Base-by-base conservation (phyloP, 2,329 filamentous ascomycete species). In the Cordyceps militaris region DNA sequence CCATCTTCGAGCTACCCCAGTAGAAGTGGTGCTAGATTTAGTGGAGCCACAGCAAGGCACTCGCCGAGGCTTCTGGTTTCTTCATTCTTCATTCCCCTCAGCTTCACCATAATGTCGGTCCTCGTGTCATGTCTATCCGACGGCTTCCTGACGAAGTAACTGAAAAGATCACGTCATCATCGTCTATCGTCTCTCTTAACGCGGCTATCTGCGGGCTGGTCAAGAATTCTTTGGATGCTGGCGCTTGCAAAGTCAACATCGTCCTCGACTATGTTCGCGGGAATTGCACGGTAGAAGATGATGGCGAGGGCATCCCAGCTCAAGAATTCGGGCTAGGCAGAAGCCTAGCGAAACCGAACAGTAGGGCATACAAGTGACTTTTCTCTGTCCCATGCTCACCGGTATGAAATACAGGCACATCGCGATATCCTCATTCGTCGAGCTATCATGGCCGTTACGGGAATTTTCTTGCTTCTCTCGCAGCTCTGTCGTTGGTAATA, bases 211-310 rank as follows among this genome's bases (percentile, higher is more conserved):
- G 84, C 57, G 89, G 88, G 47, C 79, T 97, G 10, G 65, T 95
- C 26, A 84, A 87, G 69, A 99, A 99, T 69, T 84, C 91, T 0
- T 77, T 99, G 13, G 94, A 99, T 74, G 90, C 91, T 4, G 74
- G 76, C 47, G 86, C 92, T 16, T 79, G 77, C 34, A 87, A 79
- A 57, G 73, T 97, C 61, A 82, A 82, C 55, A 76, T 96, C 56
- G 80, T 79, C 1, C 76, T 96, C 23, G 88, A 97, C 71, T 91
- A 90, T 67, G 70, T 73, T 55, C 84, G 86, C 24, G 93, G 91
- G 5, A 84, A 81, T 63, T 96, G 92, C 70, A 78, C 79, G 0
- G 81, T 97, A 5, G 88, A 96, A 66, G 94, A 99, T 68, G 81
- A 97, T 71, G 94, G 94, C 1, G 58, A 76, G 16, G 94, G 94